A percentile compares a stretch with the other conserved stretches of the same genome.
Evolutionary conservation across 2,329 filamentous ascomycete genomes (phyloP).

Genomic region (Orbilia blumenaviensis): DNA sequence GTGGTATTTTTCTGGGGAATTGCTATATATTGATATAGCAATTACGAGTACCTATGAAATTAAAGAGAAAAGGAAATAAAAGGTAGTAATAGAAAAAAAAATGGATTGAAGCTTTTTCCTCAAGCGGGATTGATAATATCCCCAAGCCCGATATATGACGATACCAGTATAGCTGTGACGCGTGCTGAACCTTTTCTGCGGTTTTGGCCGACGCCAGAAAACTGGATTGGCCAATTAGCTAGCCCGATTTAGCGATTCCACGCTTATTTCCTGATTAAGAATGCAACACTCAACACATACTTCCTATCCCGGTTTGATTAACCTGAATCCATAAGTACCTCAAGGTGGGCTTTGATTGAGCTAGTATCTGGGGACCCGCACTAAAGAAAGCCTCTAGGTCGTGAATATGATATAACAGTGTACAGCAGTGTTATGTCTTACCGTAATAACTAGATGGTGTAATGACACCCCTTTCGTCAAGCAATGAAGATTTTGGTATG

Average conservation of each 20-base stretch:
- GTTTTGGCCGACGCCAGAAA: slow-evolving; percentile 36
- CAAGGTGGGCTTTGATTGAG: neutral
- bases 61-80: slow-evolving; percentile 4
- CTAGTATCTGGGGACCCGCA: neutral
- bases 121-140: neutral
- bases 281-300: slow-evolving; percentile 7
- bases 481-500: neutral
- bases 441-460: neutral
- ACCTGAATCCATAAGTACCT: neutral
- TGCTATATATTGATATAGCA: slow-evolving; percentile 27
- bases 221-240: slow-evolving; percentile 29
- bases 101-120: neutral
- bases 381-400: neutral
- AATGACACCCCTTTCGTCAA: neutral
- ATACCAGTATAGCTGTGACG: slow-evolving; percentile 5
- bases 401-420: neutral
- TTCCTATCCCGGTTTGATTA: neutral
- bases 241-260: neutral
- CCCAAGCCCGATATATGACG: neutral
- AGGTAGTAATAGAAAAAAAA: neutral
- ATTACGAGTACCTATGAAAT: neutral
- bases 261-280: neutral
- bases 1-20: slow-evolving; percentile 35
- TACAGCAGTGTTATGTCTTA: neutral
- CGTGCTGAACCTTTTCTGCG: slow-evolving; percentile 31